Base-by-base conservation (phyloP, 2,329 filamentous ascomycete genomes). In the Colletotrichum magnum region DNA sequence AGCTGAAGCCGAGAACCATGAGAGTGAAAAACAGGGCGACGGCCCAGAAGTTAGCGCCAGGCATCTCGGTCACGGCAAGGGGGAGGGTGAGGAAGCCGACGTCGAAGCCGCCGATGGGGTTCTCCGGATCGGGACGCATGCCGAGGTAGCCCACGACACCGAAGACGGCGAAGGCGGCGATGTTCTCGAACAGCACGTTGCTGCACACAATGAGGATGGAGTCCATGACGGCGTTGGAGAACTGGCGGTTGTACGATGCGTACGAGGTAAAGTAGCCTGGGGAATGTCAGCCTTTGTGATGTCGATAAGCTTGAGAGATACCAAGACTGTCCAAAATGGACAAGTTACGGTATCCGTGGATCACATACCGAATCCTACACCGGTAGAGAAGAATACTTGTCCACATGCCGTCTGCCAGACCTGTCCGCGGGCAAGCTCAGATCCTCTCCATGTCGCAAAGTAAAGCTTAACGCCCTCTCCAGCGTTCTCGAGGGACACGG, bases 341-440 rank as follows among this genome's bases (percentile, higher is more conserved):
- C 87, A 87, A 0, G 86, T 89, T 0, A 24, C 85, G 88, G 77
- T 89, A 89, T 76, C 89, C 51, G 6, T 32, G 32, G 32, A 36
- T 36, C 32, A 41, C 53, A 16, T 32, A 39, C 61, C 45, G 1
- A 57, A 47, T 56, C 59, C 66, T 36, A 69, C 67, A 32, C 68
- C 62, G 6, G 68, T 70, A 10, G 62, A 66, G 52, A 70, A 70
- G 52, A 70, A 70, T 28, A 72, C 70, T 69, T 90, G 88, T 2
- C 87, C 87, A 7, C 85, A 84, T 3, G 87, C 88, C n/a, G 85
- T 87, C 74, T 89, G 87, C 87, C 88, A 90, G 1, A 89, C 82
- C 0, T 80, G 81, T 0, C 86, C 86, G 0, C 80, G 81, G 5
- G 81, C 83, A 0, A 90, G 79, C 72, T 88, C 80, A 5, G 81